These are phyloP conservation scores for Microdochium bolleyi DNA, from an alignment of 2,329 filamentous ascomycete species.

Conservation along the genomic window DNA sequence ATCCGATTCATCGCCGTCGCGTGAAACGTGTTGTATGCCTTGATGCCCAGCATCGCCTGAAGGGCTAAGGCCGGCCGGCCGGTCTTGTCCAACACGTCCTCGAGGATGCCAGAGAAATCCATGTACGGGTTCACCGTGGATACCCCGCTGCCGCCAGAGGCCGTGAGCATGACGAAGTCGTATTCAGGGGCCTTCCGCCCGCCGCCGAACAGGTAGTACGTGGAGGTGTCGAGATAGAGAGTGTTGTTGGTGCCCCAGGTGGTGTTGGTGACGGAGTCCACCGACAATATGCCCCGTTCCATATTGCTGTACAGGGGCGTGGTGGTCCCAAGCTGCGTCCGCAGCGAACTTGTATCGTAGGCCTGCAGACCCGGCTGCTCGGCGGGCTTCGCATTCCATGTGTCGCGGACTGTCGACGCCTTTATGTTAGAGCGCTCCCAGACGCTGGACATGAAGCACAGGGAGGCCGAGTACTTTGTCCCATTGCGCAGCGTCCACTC, in stretches of 20 bases:
- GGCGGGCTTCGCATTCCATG: constrained; percentile 5
- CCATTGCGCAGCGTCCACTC: constrained; percentile 3
- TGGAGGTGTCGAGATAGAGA: constrained; percentile 7
- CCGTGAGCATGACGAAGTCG: constrained; percentile 7
- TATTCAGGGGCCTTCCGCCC: not conserved
- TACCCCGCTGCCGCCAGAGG: constrained; percentile 6
- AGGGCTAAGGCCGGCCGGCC: constrained; percentile 9
- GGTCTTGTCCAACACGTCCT: constrained; percentile 8
- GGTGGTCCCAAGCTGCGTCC: constrained; percentile 7
- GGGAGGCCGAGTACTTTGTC: constrained; percentile 3
- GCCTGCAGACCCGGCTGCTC: constrained; percentile 5
- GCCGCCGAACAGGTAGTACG: constrained; percentile 4
- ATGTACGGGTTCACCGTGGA: constrained; percentile 9
- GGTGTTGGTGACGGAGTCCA: constrained; percentile 5
- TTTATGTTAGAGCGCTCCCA: constrained; percentile 10
- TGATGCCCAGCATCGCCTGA: constrained; percentile 8
- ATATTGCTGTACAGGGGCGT: not conserved
- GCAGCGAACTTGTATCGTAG: constrained; percentile 7
- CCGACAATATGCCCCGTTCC: constrained; percentile 7
- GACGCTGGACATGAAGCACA: constrained; percentile 5
- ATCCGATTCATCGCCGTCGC: constrained; percentile 8
- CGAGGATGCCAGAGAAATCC: constrained; percentile 10
- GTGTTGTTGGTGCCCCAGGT: constrained; percentile 10
- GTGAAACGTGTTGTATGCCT: constrained; percentile 9
- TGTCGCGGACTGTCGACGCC: constrained; percentile 8